phyloP scores from a whole-genome alignment of 768 basidiomycete species.

The Lactarius indigo region DNA sequence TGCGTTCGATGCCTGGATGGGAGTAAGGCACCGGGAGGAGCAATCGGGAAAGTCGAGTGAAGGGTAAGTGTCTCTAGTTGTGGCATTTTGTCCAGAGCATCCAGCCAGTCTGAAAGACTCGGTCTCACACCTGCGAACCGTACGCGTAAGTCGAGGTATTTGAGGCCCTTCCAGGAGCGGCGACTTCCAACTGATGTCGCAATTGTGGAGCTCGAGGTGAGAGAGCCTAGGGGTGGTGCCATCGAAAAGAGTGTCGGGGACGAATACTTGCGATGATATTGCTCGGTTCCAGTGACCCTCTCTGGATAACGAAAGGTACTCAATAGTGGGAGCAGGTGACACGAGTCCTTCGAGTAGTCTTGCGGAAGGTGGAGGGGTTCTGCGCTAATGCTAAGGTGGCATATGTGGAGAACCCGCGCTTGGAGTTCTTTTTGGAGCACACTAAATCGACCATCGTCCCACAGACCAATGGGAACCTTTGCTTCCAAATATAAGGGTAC shows the following conservation, averaged over 20 bases:
- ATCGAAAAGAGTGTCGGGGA: background rate
- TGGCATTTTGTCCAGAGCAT: background rate
- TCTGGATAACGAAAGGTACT: background rate
- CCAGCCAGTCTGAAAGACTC: background rate
- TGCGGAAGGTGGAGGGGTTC: background rate
- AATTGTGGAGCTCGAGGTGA: background rate
- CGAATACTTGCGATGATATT: background rate
- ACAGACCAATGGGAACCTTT: background rate
- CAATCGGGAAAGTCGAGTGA: background rate
- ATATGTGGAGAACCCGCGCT: background rate
- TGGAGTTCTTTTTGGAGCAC: background rate
- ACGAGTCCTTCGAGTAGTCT: background rate
- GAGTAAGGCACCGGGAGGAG: background rate
- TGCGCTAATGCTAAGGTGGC: background rate
- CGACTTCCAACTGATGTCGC: conserved; percentile 9
- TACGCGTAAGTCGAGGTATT: background rate
- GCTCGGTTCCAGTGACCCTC: background rate
- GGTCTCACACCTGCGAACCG: background rate
- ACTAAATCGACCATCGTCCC: background rate
- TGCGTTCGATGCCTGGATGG: background rate
- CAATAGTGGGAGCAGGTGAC: background rate
- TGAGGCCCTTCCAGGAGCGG: conserved; percentile 1
- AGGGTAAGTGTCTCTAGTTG: background rate
- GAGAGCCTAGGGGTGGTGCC: background rate
- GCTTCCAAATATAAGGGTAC: background rate